Evolutionary conservation across 2,329 filamentous ascomycete species (phyloP), one percentile per base, ranked within the genome.

Genomic region (Aureobasidium sp.): DNA sequence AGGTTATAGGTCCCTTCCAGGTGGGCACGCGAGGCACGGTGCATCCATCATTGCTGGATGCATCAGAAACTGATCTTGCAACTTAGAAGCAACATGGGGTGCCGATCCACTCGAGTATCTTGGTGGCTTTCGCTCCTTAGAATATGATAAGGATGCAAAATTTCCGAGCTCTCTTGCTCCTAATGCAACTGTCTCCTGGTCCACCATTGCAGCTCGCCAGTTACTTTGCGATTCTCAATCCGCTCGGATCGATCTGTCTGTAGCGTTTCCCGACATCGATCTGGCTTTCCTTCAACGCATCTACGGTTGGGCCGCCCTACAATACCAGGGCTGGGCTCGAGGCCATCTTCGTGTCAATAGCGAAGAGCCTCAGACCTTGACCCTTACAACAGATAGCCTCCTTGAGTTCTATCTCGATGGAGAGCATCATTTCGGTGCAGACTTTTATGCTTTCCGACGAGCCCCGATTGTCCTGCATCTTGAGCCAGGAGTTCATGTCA

Each of bases 281-380:
- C 84, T 82, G 82, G 67, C 72, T 17, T 79, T 78, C 52, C 71
- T 84, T 46, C 79, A 80, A 65, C 71, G 75, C 13, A 72, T 84
- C 13, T 85, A 85, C 68, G 83, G 83, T 50, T 86, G 82, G 83
- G 75, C 82, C 52, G 81, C 80, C 20, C 71, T 82, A 13, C 83
- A 85, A 67, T 85, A 81, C 69, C 83, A 85, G 68, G 80, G 78
- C 9, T 86, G 83, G 83, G 75, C 77, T 29, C 76, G 82, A 53
- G 82, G 83, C 39, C 70, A 74, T 59, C 70, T 82, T n/a, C 69
- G 71, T 20, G 70, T 82, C 13, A 47, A 62, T 20, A 64, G 64
- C 27, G 57, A 65, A 24, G 72, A 72, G 10, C 67, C 71, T 32
- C 67, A 71, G 32, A 69, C 70, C 36, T 67, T 81, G 29, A 70